Evolutionary conservation across 2,329 filamentous ascomycete species (phyloP), one percentile per base, ranked within the genome.

Genomic region (Delphinella strobiligena): DNA sequence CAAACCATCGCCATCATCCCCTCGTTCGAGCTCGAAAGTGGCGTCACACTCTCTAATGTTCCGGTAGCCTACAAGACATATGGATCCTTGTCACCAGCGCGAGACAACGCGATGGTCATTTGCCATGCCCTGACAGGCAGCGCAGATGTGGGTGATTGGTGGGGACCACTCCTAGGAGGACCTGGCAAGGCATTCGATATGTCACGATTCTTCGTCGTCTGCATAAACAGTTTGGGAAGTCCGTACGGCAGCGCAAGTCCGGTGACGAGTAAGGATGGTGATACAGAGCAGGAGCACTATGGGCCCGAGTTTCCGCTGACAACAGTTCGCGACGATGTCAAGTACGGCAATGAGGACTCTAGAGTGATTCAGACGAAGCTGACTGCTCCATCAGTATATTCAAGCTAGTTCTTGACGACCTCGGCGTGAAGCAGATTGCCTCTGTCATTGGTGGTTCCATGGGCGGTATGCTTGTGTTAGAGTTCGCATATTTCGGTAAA

Each of bases 221-320:
- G 84, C 60, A 80, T 89, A 68, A 91, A 91, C 64, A 86, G 82
- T 56, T 60, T 88, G 35, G 85, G 85, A 34, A 89, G 82, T 52
- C 85, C 85, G 0, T 93, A 93, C 54, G 85, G 85, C 19, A 85
- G 81, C 42, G 83, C 82, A n/a, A 89, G 84, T 56, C 84, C 85
- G 1, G 83, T 89, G 38, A 98, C 91, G 2, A 80, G 79, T 50
- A 93, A 85, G 59, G 80, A 95, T 54, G 87, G 87, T 11, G 75
- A 93, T 51, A 64, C 72, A 12, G 68, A 67, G 37, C 78, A 83
- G 46, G 87, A 76, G 14, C 74, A 75, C 50, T 98, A 98, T 55
- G 91, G 91, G 0, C 91, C 91, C 1, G 91, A 98, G 55, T 98
- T 98, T 51, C 91, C 91, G 34, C 66, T 98, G 47, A 95, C 91